Evolutionary conservation across 352 stramenopile species (phyloP), one percentile per base, ranked within the genome.

Genomic region (Peronospora tabacina): DNA sequence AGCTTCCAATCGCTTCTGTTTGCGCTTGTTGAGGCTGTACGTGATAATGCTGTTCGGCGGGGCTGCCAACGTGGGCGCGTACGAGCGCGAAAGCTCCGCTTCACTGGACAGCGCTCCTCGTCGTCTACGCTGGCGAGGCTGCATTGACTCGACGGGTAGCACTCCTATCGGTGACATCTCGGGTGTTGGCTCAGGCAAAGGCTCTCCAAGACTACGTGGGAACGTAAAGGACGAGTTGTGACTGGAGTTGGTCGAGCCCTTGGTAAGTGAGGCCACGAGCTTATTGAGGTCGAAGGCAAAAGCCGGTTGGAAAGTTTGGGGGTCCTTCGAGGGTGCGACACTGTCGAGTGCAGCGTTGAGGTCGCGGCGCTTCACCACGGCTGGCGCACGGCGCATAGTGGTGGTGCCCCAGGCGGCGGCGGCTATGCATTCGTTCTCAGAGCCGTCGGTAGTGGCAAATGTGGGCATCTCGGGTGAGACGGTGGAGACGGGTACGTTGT

Each of bases 221-320:
- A 63, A 74, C 16, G 52, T 60, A 45, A 72, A 55, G 7, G 68
- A 75, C 22, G 63, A 75, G 32, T 61, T 58, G 36, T 63, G 52
- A 34, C 50, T 65, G 22, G 58, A 63, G 30, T 43, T 51, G 24
- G 40, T 20, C 2, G 54, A 60, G 30, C 38, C 44, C 34, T 68
- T 70, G n/a, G 56, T 61, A 17, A 75, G 62, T 41, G 66, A 64
- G 7, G 59, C 57, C 50, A 82, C 68, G 16, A 82, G 56, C n/a
- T 66, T 54, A 51, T 82, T 74, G 30, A 82, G 66, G 19, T 82
- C 71, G 28, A 82, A 80, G 9, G 63, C 68, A 55, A 82, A 82
- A 7, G 68, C 55, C 7, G 66, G 66, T 44, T 76, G 66, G 48
- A 79, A 77, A 28, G 46, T 50, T 49, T 65, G 57, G 20, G 55